A percentile compares a stretch with the other conserved stretches of the same genome.
Conservation (phyloP, 768 basidiomycete genomes). For the Rhodotorula kratochvilovae region DNA sequence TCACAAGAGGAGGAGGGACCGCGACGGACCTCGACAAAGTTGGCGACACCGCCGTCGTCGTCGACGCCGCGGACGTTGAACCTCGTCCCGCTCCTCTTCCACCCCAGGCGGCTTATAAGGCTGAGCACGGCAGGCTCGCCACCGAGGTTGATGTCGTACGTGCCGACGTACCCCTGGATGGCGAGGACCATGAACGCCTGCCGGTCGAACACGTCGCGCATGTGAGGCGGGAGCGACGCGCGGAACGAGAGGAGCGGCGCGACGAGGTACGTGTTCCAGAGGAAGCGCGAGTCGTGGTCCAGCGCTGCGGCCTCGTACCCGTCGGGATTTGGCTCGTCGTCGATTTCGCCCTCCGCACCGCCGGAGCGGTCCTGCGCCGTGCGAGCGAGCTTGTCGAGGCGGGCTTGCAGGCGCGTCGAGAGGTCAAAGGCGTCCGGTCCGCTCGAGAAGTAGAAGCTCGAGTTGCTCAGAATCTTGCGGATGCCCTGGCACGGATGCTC, state of each 20-base stretch:
- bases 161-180: slow-evolving; percentile 88
- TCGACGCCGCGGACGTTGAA: slow-evolving; percentile 60
- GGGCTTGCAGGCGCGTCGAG: slow-evolving; percentile 70
- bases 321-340: slow-evolving; percentile 23
- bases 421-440: slow-evolving; percentile 76
- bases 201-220: slow-evolving; percentile 69
- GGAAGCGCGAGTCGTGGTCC: slow-evolving; percentile 75
- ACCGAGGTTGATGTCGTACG: slow-evolving; percentile 69
- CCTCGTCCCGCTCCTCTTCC: slow-evolving; percentile 92
- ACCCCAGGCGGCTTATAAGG: slow-evolving; percentile 80
- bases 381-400: slow-evolving; percentile 50
- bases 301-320: slow-evolving; percentile 12
- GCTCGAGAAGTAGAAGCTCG: slow-evolving; percentile 86
- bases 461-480: slow-evolving; percentile 82
- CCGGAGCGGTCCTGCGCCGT: not conserved
- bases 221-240: slow-evolving; percentile 63
- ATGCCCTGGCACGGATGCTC: slow-evolving; percentile 89
- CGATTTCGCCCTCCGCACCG: slow-evolving; percentile 23
- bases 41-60: slow-evolving; percentile 79
- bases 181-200: slow-evolving; percentile 84
- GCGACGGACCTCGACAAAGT: slow-evolving; percentile 72
- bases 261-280: slow-evolving; percentile 93
- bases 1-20: too few species aligned
- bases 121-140: slow-evolving; percentile 70
- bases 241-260: slow-evolving; percentile 83